Conservation (phyloP, 345 rosid species). For the Eucalyptus sp. region DNA sequence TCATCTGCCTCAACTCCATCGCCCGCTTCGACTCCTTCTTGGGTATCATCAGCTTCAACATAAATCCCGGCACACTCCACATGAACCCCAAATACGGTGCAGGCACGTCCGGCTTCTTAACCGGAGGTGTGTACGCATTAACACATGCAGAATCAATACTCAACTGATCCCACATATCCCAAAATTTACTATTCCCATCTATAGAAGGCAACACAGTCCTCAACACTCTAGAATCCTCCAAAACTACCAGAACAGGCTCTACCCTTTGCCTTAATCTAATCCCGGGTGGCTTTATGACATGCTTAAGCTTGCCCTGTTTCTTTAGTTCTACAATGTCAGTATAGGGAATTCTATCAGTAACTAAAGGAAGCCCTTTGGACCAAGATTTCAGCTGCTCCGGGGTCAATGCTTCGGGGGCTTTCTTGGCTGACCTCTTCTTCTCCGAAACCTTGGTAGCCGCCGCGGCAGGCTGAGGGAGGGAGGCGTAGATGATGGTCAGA, state of each 20-base stretch:
- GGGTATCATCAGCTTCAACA: slow-evolving; percentile 40
- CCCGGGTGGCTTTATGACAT: slow-evolving; percentile 57
- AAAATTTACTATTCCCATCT: slow-evolving; percentile 60
- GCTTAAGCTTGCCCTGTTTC: slow-evolving; percentile 56
- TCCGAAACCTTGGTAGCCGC: slow-evolving; percentile 27
- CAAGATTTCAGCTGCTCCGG: slow-evolving; percentile 70
- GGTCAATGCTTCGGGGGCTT: slow-evolving; percentile 41
- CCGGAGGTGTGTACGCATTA: slow-evolving; percentile 70
- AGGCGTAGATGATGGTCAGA: slow-evolving; percentile 51
- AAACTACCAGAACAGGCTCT: slow-evolving; percentile 65
- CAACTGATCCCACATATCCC: slow-evolving; percentile 77
- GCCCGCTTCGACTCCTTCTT: slow-evolving; percentile 66
- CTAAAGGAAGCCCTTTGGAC: slow-evolving; percentile 60
- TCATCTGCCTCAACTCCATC: slow-evolving; percentile 41
- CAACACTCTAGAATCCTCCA: slow-evolving; percentile 69
- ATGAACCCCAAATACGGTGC: slow-evolving; percentile 66
- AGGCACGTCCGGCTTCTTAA: slow-evolving; percentile 68
- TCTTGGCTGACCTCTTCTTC: slow-evolving; percentile 46
- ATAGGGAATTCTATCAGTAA: slow-evolving; percentile 55
- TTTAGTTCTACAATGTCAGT: slow-evolving; percentile 55
- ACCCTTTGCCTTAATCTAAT: slow-evolving; percentile 26
- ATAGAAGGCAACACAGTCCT: slow-evolving; percentile 74
- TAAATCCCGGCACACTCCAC: slow-evolving; percentile 51
- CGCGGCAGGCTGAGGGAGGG: slow-evolving; percentile 35
- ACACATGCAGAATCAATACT: slow-evolving; percentile 53